A percentile compares a stretch with the other conserved stretches of the same genome.
Evolutionary conservation across 78 protist genomes (phyloP).

Genomic region (Monosiga brevicollis): DNA sequence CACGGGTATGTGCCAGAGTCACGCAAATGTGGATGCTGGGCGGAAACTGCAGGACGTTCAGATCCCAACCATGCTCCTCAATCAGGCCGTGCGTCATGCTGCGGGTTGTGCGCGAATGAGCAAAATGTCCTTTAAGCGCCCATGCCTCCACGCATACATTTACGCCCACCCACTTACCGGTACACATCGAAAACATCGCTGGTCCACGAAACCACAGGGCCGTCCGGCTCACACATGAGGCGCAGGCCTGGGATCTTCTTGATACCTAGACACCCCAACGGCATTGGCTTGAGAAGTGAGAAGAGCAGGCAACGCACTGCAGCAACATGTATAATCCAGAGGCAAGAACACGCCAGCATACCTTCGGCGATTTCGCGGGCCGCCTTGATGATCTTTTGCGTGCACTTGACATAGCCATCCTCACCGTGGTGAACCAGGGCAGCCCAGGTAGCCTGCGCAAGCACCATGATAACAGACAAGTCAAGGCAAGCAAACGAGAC

Average conservation of each 20-base stretch:
- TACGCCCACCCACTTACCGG: not conserved
- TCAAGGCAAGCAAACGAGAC: too few species aligned
- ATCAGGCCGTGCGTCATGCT: not conserved
- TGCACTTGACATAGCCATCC: not conserved
- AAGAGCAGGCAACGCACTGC: not conserved
- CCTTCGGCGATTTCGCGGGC: not conserved
- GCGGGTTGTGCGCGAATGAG: not conserved
- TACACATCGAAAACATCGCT: not conserved
- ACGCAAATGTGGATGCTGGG: constrained; percentile 29
- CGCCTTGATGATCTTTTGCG: not conserved
- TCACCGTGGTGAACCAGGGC: not conserved
- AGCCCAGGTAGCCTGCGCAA: not conserved
- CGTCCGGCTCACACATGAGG: not conserved
- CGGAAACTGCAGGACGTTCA: constrained; percentile 28
- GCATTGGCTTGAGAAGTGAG: not conserved
- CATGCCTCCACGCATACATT: not conserved
- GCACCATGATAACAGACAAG: not conserved
- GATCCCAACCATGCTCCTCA: constrained; percentile 11
- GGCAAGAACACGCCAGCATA: not conserved
- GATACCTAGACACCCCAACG: not conserved
- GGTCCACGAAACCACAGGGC: not conserved
- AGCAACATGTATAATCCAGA: not conserved
- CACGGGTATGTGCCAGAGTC: constrained; percentile 1
- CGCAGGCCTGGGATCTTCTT: not conserved
- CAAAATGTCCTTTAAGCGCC: not conserved